Evolutionary conservation across 495 filamentous ascomycete genomes (phyloP).

Genomic region (Bryoglossum gracile): DNA sequence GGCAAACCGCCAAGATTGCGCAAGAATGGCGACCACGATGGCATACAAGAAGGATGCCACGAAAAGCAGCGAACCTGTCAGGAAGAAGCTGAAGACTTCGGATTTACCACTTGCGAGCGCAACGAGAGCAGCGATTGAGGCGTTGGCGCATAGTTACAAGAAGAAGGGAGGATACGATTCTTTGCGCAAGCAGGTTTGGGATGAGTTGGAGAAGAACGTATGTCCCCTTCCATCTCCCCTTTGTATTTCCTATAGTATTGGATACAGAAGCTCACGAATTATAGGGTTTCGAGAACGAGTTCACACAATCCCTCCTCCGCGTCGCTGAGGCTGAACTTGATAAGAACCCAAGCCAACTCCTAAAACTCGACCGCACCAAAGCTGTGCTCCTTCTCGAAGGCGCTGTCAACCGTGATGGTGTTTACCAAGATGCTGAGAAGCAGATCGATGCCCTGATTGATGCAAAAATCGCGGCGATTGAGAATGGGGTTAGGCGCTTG

Average conservation of each 20-base stretch:
- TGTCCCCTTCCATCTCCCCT: constrained; percentile 28
- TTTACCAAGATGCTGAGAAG: constrained; percentile 67
- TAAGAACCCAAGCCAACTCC: constrained; percentile 59
- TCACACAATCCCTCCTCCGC: constrained; percentile 58
- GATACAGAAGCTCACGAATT: not conserved
- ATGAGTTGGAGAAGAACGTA: constrained; percentile 72
- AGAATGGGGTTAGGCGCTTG: constrained; percentile 60
- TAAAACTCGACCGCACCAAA: constrained; percentile 72
- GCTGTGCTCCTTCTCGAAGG: constrained; percentile 81
- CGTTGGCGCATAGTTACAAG: constrained; percentile 73
- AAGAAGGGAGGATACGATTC: constrained; percentile 86
- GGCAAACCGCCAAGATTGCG: too few relatives aligned
- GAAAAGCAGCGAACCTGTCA: not conserved
- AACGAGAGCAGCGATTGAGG: constrained; percentile 69
- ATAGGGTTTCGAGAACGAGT: constrained; percentile 59
- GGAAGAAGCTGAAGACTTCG: constrained; percentile 68
- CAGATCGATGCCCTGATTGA: constrained; percentile 63
- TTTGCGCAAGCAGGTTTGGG: constrained; percentile 75
- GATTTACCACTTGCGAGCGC: constrained; percentile 70
- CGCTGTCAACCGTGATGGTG: constrained; percentile 70
- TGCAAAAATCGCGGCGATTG: constrained; percentile 52
- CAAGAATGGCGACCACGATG: constrained; percentile 18
- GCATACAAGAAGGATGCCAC: constrained; percentile 13
- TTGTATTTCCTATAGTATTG: constrained; percentile 3
- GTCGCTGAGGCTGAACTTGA: constrained; percentile 78